Base-by-base conservation (phyloP, 176 grass and related monocot genomes). In the Bothriochloa decipiens region DNA sequence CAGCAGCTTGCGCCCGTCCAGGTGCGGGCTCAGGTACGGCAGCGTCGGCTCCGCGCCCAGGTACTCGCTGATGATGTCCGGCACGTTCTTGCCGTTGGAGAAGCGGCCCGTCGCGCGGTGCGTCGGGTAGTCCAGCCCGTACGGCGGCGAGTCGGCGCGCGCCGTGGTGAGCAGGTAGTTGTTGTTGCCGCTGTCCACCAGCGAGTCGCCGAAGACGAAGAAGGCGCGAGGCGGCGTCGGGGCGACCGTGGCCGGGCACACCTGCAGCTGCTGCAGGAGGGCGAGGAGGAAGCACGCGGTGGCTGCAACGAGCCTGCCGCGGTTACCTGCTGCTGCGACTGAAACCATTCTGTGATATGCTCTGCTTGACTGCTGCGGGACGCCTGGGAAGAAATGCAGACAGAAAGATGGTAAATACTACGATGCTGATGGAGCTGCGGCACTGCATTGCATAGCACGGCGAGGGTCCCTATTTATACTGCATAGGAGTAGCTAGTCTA, bases 121-220 rank as follows among this genome's bases (percentile, higher is more conserved):
- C 52, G 70, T 81, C 8, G 91, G 91, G 55, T 76, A 81, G 84
- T 92, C 87, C 0, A 92, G 27, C 15, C 91, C 91, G 57, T 92
- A 92, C 9, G 91, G 91, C 25, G 87, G 87, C 57, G 81, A 60
- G 78, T 92, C 91, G 11, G 91, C 91, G 2, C 91, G 81, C 42
- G 91, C 91, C 25, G 87, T 89, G 5, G 91, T 92, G 0, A 39
- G 25, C n/a, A 90, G 64, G 73, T 90, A 87, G 85, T 90, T 90
- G 78, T 90, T 93, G 85, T 93, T 93, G 68, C 91, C 87, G 55
- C 83, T 90, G 81, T 93, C 91, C 16, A 93, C 91, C 8, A 93
- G 85, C 8, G 91, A 92, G 66, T 92, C 91, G 26, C 91, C 91
- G 57, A 92, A 92, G 23, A 92, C 85, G 46, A 90, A 92, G 32